Conservation (phyloP, 169 alveolate genomes). For the Miamiensis avidus region DNA sequence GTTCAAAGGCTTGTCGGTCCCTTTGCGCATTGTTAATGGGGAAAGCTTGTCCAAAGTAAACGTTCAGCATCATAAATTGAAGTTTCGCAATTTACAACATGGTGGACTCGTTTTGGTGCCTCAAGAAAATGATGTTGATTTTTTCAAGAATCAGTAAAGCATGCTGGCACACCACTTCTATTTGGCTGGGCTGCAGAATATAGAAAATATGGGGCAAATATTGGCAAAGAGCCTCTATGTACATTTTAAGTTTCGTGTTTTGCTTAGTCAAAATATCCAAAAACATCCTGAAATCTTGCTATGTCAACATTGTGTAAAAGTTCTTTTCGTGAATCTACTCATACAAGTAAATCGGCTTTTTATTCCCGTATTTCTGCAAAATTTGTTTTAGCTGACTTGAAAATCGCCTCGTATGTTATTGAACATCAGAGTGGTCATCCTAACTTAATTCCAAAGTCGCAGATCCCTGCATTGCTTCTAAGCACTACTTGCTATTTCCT, state of each 20-base stretch:
- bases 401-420: too few relatives aligned
- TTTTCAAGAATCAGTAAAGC: neutral
- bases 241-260: too few relatives aligned
- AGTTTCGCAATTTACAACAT: too few relatives aligned
- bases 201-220: neutral
- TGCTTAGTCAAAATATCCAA: neutral
- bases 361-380: neutral
- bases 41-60: neutral
- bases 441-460: too few relatives aligned
- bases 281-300: too few relatives aligned
- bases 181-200: neutral
- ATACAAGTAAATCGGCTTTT: neutral
- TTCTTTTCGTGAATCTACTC: neutral
- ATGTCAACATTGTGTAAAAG: neutral
- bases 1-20: neutral
- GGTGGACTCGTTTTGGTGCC: neutral
- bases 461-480: neutral
- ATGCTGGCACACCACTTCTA: neutral
- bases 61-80: neutral
- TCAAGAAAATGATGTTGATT: neutral
- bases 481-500: neutral
- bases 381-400: neutral
- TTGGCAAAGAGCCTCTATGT: neutral
- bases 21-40: neutral
- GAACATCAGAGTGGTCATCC: too few relatives aligned